phyloP scores from a whole-genome alignment of 2,329 filamentous ascomycete genomes.

The Aspergillus hortae region DNA sequence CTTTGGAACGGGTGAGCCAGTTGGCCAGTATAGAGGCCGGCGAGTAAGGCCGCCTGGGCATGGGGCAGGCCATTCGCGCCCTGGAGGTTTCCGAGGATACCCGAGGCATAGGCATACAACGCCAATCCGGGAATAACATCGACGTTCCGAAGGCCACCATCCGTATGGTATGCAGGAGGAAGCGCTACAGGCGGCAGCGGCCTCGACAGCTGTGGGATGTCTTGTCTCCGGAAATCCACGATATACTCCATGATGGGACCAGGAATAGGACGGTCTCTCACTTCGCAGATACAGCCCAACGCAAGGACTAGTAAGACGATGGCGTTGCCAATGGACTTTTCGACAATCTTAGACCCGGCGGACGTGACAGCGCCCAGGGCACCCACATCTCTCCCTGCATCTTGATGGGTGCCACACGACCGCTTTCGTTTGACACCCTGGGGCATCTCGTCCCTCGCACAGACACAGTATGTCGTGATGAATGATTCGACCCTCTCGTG shows the following conservation, averaged over 20 bases:
- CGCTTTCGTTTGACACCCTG: slow-evolving; percentile 37
- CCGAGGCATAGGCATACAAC: slow-evolving; percentile 81
- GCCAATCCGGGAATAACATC: slow-evolving; percentile 85
- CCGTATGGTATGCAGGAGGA: slow-evolving; percentile 24
- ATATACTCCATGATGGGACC: slow-evolving; percentile 49
- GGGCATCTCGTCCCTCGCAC: slow-evolving; percentile 22
- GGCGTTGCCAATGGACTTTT: slow-evolving; percentile 70
- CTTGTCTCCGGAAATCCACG: slow-evolving; percentile 24
- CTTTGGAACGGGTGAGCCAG: slow-evolving; percentile 83
- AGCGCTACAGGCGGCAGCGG: slow-evolving; percentile 21
- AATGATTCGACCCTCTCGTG: slow-evolving; percentile 51
- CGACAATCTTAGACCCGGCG: slow-evolving; percentile 26
- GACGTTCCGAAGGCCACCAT: slow-evolving; percentile 56
- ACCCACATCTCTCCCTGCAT: slow-evolving; percentile 21
- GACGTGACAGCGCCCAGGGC: slow-evolving; percentile 13
- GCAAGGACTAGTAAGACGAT: slow-evolving; percentile 80
- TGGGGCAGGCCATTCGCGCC: slow-evolving; percentile 77
- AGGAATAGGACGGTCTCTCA: slow-evolving; percentile 45
- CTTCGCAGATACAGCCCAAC: slow-evolving; percentile 76
- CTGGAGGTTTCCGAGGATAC: slow-evolving; percentile 80
- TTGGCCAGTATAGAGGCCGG: slow-evolving; percentile 85
- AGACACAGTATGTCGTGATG: slow-evolving; percentile 45
- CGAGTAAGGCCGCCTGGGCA: slow-evolving; percentile 79
- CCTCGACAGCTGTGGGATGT: slow-evolving; percentile 18
- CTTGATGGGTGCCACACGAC: slow-evolving; percentile 29